Evolutionary conservation across 2,329 filamentous ascomycete genomes (phyloP).

Genomic region (Teratosphaeria nubilosa): DNA sequence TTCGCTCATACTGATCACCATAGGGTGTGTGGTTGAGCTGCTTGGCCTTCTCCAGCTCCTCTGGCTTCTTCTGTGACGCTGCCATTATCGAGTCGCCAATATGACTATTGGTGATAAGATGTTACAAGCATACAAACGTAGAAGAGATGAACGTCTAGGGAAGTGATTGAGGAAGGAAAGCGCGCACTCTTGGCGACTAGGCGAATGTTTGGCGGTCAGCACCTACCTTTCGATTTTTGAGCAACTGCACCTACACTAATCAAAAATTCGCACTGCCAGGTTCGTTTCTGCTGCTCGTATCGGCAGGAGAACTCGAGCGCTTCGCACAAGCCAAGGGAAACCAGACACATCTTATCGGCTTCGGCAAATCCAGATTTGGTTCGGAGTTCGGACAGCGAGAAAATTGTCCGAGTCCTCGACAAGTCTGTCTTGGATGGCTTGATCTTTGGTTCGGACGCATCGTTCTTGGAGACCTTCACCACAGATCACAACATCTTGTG

Average conservation of each 20-base stretch:
- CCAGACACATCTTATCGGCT: neutral
- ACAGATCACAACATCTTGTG: constrained; percentile 4
- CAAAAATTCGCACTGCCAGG: no score
- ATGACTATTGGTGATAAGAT: neutral
- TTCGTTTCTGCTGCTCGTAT: no score
- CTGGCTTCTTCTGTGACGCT: neutral
- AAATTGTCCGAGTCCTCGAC: neutral
- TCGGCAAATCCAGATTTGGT: neutral
- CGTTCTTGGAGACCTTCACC: neutral
- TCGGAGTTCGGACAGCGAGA: neutral
- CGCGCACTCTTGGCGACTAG: neutral
- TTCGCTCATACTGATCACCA: neutral
- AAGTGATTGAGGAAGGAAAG: neutral
- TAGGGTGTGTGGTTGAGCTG: neutral
- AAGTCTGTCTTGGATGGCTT: neutral
- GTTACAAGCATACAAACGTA: neutral
- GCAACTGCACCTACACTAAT: no score
- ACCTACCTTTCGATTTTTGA: neutral
- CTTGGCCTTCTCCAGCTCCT: neutral
- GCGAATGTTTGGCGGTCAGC: neutral
- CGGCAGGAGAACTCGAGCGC: neutral
- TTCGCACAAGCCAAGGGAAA: neutral
- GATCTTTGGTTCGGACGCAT: neutral
- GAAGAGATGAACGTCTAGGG: neutral
- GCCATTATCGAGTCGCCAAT: neutral